These are phyloP conservation scores for Schwanniomyces pseudopolymorphus DNA, from an alignment of 805 yeast genomes.

Conservation along the genomic window DNA sequence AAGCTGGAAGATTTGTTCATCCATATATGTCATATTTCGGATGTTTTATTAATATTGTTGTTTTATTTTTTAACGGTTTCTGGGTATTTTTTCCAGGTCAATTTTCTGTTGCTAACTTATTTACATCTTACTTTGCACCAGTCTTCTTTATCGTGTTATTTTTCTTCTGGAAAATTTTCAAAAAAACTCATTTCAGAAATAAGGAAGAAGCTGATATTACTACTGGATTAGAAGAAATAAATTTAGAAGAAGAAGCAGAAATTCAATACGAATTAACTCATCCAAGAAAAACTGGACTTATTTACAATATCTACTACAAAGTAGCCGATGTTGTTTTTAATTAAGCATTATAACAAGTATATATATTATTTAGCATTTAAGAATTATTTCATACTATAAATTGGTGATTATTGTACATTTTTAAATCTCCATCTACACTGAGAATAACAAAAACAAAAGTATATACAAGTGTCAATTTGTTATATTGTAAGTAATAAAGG, in stretches of 20 bases:
- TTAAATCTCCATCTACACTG: no score
- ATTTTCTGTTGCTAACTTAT: constrained; percentile 31
- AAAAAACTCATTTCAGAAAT: constrained; percentile 29
- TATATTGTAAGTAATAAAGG: no score
- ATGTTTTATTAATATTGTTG: constrained; percentile 17
- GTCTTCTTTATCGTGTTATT: constrained; percentile 24
- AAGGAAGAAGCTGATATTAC: constrained; percentile 33
- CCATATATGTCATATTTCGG: constrained; percentile 28
- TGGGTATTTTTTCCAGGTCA: constrained; percentile 40
- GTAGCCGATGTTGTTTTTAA: constrained; percentile 21
- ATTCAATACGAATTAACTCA: constrained; percentile 15
- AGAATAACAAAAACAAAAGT: no score
- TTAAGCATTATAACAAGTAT: constrained; percentile 4
- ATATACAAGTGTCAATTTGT: no score
- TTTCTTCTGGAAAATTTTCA: constrained; percentile 32
- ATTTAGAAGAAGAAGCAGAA: constrained; percentile 33
- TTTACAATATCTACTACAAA: constrained; percentile 20
- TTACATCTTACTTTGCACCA: constrained; percentile 40
- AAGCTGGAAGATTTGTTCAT: constrained; percentile 20
- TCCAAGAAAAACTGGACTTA: constrained; percentile 20
- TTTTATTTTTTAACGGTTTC: constrained; percentile 41
- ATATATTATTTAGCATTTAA: not conserved
- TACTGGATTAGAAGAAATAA: constrained; percentile 33
- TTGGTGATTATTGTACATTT: no score
- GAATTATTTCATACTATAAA: not conserved